Evolutionary conservation across 352 stramenopile genomes (phyloP), one percentile per base, ranked within the genome.

Genomic region (Pythium dissotocum): DNA sequence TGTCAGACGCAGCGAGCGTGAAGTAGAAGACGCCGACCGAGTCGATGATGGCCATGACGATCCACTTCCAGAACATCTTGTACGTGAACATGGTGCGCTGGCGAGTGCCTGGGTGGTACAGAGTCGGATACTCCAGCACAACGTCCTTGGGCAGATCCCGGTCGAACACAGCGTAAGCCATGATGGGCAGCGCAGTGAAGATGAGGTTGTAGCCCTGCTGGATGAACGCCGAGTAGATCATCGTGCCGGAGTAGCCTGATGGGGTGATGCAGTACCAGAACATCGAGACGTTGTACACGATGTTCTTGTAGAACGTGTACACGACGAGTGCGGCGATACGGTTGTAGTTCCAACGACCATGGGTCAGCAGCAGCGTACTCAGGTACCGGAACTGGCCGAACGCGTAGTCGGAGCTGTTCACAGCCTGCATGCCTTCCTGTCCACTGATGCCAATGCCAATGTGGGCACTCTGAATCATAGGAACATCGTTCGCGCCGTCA

Each of bases 361-460:
- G 89, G 8, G 89, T 77, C 36, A 97, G 62, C 44, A 97, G 78
- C 46, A 97, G 76, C 24, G 78, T 78, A 35, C 75, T 80, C 18
- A 97, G 58, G 70, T 92, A 95, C 0, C 83, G 79, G 68, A 97
- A 97, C 58, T 97, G 89, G 2, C 77, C 87, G 16, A 97, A 46
- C 9, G 89, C 83, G 58, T 94, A 97, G 60, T 97, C 89, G 0
- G 82, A 93, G 61, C 80, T 93, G 70, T 97, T 97, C 7, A 95
- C 89, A 9, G 89, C 98, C 75, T 99, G 97, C 65, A 98, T 93
- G 18, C 98, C 98, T 74, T 99, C 98, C 71, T 99, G 91, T 10
- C 98, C 98, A 52, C 94, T 99, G 67, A 99, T 97, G 32, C 91
- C 90, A 26, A 97, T 79, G 16, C 91, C 91, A 36, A 97, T 91